Conservation (phyloP, 1,284 basidiomycete species). For the Exsudoporus floridanus region DNA sequence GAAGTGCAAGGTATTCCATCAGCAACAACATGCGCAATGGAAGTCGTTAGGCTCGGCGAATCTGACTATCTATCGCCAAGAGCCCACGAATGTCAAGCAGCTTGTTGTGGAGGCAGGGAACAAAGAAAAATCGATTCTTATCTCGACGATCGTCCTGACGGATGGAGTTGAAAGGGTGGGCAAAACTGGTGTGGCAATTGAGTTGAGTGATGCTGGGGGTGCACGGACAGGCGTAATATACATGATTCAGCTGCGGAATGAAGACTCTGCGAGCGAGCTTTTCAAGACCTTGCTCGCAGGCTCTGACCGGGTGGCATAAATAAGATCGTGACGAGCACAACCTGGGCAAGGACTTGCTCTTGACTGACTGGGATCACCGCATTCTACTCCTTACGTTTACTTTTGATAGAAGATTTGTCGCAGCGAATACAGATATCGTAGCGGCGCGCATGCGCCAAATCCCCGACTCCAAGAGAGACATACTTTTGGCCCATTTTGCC, state of each 20-base stretch:
- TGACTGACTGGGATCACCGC: neutral
- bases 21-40: constrained; percentile 96
- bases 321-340: neutral
- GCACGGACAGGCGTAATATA: constrained; percentile 94
- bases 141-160: constrained; percentile 93
- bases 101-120: constrained; percentile 91
- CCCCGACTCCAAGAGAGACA: too few relatives aligned
- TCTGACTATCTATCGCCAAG: constrained; percentile 83
- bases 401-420: neutral
- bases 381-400: constrained; percentile 2
- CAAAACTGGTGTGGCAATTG: constrained; percentile 96
- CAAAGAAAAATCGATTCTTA: constrained; percentile 74
- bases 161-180: constrained; percentile 98
- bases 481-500: too few relatives aligned
- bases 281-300: constrained; percentile 88
- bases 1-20: constrained; percentile 98
- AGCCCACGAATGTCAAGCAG: constrained; percentile 89
- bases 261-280: constrained; percentile 80
- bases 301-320: constrained; percentile 59
- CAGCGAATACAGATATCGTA: constrained; percentile 9
- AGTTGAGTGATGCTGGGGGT: constrained; percentile 84
- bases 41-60: constrained; percentile 89
- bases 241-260: constrained; percentile 94
- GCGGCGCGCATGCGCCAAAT: too few relatives aligned
- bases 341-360: neutral